Conservation (phyloP, 2,329 filamentous ascomycete species). For the Fusarium sarcochroum region DNA sequence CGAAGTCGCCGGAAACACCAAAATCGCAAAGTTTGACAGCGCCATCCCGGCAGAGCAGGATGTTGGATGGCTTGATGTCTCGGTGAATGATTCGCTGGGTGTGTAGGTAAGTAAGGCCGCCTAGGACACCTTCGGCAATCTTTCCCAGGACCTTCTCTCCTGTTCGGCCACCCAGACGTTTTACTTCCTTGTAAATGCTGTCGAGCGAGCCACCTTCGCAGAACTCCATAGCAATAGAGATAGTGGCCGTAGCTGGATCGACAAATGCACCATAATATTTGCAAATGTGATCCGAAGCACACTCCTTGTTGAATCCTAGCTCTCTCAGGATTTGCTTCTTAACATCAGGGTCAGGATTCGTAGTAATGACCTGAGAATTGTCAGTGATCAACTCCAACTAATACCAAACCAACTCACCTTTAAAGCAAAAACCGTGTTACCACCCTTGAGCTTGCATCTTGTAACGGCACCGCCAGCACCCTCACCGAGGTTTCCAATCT, state of each 20-base stretch:
- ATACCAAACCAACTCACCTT: conserved; percentile 74
- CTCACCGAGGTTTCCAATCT: conserved; percentile 91
- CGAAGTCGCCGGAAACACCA: conserved; percentile 96
- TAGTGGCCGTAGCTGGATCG: conserved; percentile 94
- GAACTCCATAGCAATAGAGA: conserved; percentile 99
- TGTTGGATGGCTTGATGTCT: conserved; percentile 99
- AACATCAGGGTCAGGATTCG: conserved; percentile 96
- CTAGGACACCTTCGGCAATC: conserved; percentile 93
- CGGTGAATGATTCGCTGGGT: conserved; percentile 97
- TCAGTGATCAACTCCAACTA: conserved; percentile 30
- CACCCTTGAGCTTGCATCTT: conserved; percentile 87
- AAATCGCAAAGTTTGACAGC: conserved; percentile 99
- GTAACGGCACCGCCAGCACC: conserved; percentile 97
- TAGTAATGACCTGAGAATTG: conserved; percentile 87
- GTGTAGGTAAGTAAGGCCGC: conserved; percentile 94
- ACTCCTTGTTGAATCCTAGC: conserved; percentile 97
- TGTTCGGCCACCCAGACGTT: conserved; percentile 92
- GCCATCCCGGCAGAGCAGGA: conserved; percentile 90
- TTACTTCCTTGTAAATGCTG: conserved; percentile 97
- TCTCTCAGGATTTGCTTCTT: conserved; percentile 99
- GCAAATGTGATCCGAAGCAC: conserved; percentile 95
- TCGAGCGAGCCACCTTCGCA: conserved; percentile 97
- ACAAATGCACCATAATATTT: conserved; percentile 98
- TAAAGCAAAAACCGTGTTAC: conserved; percentile 94
- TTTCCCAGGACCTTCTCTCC: conserved; percentile 98